These are phyloP conservation scores for Cucurbitaria berberidis DNA, from an alignment of 2,329 filamentous ascomycete genomes.

Conservation along the genomic window DNA sequence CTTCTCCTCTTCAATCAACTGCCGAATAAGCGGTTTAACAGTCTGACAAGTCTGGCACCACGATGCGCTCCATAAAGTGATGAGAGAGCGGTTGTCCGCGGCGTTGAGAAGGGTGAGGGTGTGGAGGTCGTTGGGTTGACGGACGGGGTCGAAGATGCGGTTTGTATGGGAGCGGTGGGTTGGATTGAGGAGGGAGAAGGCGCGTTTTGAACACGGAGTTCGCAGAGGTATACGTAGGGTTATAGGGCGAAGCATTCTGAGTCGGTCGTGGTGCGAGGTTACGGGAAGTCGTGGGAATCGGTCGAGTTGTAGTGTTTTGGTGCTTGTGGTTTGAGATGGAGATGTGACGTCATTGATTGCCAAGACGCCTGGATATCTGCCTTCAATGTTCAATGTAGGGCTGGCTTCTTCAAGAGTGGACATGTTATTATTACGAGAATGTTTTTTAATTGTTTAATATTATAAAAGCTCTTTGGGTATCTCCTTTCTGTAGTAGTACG, in stretches of 20 bases:
- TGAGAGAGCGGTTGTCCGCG: constrained; percentile 51
- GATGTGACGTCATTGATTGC: constrained; percentile 19
- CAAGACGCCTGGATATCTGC: constrained; percentile 5
- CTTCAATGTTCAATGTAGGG: background rate
- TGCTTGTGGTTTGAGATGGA: too few relatives aligned
- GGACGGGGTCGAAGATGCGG: constrained; percentile 50
- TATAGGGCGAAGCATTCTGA: too few relatives aligned
- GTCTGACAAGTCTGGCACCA: constrained; percentile 55
- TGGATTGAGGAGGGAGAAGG: constrained; percentile 25
- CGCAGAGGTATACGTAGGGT: too few relatives aligned
- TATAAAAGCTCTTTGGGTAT: background rate
- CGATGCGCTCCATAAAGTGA: constrained; percentile 59
- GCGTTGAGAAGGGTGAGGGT: constrained; percentile 57
- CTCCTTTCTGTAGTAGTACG: background rate
- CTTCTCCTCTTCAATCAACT: constrained; percentile 52
- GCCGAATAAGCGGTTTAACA: constrained; percentile 51
- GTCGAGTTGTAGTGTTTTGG: background rate
- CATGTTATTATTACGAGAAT: too few relatives aligned
- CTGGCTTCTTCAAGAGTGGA: too few relatives aligned
- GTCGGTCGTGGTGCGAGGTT: background rate
- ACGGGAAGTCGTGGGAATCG: background rate
- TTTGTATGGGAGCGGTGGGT: constrained; percentile 28
- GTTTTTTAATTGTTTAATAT: too few relatives aligned
- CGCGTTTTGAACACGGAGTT: too few relatives aligned
- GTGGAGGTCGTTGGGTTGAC: constrained; percentile 55